phyloP scores from a whole-genome alignment of 1,284 basidiomycete genomes.

The Cutaneotrichosporon sp. region DNA sequence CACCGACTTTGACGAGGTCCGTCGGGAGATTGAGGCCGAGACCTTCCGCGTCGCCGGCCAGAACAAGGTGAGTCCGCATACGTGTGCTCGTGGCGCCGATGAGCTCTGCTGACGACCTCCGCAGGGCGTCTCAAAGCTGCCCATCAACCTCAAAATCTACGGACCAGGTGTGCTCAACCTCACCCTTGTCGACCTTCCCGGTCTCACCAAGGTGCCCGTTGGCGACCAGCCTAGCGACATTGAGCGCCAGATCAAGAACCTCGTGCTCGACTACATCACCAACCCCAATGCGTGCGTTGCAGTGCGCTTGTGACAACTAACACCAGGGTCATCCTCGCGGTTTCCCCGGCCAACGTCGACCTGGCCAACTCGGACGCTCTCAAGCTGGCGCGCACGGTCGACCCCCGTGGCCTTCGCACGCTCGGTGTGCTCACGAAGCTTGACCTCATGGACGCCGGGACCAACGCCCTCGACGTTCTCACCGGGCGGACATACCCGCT shows the following conservation, averaged over 20 bases:
- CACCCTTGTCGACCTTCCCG: slow-evolving; percentile 94
- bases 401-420: slow-evolving; percentile 91
- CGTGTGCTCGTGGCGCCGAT: background rate
- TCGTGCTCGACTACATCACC: slow-evolving; percentile 91
- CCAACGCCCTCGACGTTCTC: slow-evolving; percentile 92
- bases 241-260: slow-evolving; percentile 89
- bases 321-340: slow-evolving; percentile 85
- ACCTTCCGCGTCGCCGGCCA: slow-evolving; percentile 96
- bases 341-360: slow-evolving; percentile 96
- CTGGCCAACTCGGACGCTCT: slow-evolving; percentile 97
- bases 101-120: slow-evolving; percentile 4
- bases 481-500: slow-evolving; percentile 96
- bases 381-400: slow-evolving; percentile 91
- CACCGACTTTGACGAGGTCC: slow-evolving; percentile 90
- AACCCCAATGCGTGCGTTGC: slow-evolving; percentile 84
- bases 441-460: slow-evolving; percentile 98
- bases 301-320: slow-evolving; percentile 9
- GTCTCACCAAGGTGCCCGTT: slow-evolving; percentile 89
- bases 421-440: slow-evolving; percentile 96
- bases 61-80: slow-evolving; percentile 66
- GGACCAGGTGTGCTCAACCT: slow-evolving; percentile 93
- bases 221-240: slow-evolving; percentile 73
- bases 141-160: slow-evolving; percentile 91
- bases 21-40: slow-evolving; percentile 97
- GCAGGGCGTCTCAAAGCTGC: slow-evolving; percentile 85